A percentile compares a stretch with the other conserved stretches of the same genome.
These are phyloP conservation scores for Ampelocalamus luodianensis DNA, from an alignment of 176 grass and related monocot species.

Conservation along the genomic window DNA sequence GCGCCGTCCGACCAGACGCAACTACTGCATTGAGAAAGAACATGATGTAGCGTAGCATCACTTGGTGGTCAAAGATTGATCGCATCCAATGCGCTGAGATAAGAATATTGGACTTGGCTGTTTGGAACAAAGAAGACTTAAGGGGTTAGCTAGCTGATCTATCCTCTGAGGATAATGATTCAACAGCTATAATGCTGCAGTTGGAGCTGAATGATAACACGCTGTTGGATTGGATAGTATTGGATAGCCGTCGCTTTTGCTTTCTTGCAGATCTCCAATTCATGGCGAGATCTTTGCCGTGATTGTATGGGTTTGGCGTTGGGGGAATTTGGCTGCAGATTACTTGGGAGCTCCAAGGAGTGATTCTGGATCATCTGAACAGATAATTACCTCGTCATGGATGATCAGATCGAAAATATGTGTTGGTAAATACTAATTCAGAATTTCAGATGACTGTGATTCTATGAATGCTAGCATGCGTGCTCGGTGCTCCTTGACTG, in stretches of 20 bases:
- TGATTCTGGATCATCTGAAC: not conserved
- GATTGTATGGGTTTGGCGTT: conserved; percentile 43
- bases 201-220: not conserved
- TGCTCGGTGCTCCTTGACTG: not conserved
- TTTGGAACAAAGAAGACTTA: not conserved
- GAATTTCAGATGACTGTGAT: not conserved
- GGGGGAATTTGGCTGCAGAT: not conserved
- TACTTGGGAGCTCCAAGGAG: not conserved
- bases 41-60: not conserved
- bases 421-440: not conserved
- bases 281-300: conserved; percentile 46
- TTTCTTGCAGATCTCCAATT: conserved; percentile 28
- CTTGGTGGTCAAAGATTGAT: not conserved
- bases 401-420: not conserved
- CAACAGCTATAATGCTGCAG: not conserved
- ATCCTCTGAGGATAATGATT: conserved; percentile 12
- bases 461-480: not conserved
- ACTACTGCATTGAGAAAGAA: not conserved
- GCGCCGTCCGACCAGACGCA: not conserved
- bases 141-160: conserved; percentile 5
- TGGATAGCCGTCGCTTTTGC: conserved; percentile 27
- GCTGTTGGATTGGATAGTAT: not conserved
- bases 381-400: not conserved
- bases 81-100: not conserved
- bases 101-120: not conserved